phyloP scores from a whole-genome alignment of 2,329 filamentous ascomycete genomes.

The Plenodomus tracheiphilus region DNA sequence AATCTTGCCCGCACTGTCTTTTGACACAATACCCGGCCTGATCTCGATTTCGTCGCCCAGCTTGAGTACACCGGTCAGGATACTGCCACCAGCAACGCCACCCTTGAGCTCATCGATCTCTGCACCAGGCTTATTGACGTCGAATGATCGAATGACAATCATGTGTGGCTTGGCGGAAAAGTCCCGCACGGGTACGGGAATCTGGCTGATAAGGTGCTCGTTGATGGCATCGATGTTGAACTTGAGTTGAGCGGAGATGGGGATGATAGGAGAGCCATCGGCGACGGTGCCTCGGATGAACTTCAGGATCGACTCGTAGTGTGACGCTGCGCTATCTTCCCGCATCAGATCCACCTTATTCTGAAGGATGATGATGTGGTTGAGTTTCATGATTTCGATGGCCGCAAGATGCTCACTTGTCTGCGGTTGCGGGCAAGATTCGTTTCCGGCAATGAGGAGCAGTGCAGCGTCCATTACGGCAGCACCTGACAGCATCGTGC shows the following conservation, averaged over 20 bases:
- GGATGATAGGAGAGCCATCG: constrained; percentile 92
- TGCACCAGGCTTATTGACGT: constrained; percentile 99
- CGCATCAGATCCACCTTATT: constrained; percentile 99
- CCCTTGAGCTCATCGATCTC: constrained; percentile 99
- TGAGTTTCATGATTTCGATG: constrained; percentile 99
- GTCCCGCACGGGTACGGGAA: constrained; percentile 87
- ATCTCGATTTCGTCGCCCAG: constrained; percentile 98
- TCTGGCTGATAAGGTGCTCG: constrained; percentile 92
- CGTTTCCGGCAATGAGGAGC: constrained; percentile 95
- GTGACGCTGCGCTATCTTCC: constrained; percentile 88
- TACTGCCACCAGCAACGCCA: constrained; percentile 96
- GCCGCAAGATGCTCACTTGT: constrained; percentile 98
- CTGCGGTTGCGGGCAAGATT: constrained; percentile 96
- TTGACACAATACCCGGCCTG: constrained; percentile 94
- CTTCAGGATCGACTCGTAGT: constrained; percentile 96
- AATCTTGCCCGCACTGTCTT: constrained; percentile 89
- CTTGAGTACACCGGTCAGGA: constrained; percentile 95
- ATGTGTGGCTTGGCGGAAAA: constrained; percentile 93
- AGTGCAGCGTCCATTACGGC: constrained; percentile 99
- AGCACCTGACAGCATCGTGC: constrained; percentile 98
- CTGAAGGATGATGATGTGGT: constrained; percentile 99
- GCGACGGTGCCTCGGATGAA: constrained; percentile 98
- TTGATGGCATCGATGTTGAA: constrained; percentile 99
- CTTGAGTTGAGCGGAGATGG: constrained; percentile 96
- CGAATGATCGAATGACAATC: constrained; percentile 99